Evolutionary conservation across 169 alveolate species (phyloP), one percentile per base, ranked within the genome.

Genomic region (Amoebophrya sp.): DNA sequence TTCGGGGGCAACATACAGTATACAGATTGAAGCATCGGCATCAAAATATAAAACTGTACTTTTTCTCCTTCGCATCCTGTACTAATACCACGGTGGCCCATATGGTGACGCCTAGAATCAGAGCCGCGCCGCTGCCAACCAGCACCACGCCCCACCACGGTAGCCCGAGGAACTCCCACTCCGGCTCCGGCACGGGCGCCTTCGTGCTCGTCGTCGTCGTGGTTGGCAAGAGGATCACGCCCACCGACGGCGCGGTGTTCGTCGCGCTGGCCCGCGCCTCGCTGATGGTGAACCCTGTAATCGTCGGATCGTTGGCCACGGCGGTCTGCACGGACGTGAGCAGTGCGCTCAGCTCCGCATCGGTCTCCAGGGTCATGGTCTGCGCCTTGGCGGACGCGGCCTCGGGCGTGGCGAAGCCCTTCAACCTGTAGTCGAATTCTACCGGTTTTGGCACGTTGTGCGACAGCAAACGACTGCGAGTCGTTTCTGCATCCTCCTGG

Each of bases 391-490:
- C 83, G 29, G 83, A 7, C 12, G 83, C 83, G 7, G 83, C 83
- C 35, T 18, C 32, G 7, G 32, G 32, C 7, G 83, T 7, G 38
- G 83, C 12, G 35, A 66, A 66, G 18, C 83, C 83, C 83, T 66
- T 66, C 83, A 66, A 2, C 83, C 35, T 18, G 35, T 66, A 66
- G 32, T 66, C 35, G 18, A 66, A 66, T 25, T 66, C 83, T 2
- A 66, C 83, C 35, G 83, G 83, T 25, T 66, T 66, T 3, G 83
- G 83, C 39, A 66, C 83, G 83, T 66, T 66, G 83, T 66, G 83
- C 39, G 83, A 66, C 83, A 66, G 18, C 2, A 25, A 7, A 25
- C 83, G 83, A 7, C 29, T 47, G 18, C 29, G 66, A 12, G 66
- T 47, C 18, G 66, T 47, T 12, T 7, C 7, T 12, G 66, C 29